Evolutionary conservation across 306 rosid species (phyloP).

Genomic region (Arachis hypogaea): DNA sequence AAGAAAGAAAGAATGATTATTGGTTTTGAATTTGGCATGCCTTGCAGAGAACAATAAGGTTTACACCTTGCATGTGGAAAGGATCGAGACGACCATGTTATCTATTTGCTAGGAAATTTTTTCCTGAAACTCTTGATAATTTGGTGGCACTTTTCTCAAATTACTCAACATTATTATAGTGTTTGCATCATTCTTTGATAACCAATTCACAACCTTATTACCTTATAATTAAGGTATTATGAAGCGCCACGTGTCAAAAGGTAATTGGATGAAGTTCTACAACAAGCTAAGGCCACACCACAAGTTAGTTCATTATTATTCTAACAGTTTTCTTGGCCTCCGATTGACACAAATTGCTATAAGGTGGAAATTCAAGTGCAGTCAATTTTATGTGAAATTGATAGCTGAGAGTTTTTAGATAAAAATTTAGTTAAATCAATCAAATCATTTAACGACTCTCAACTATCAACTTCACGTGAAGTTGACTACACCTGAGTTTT

Average conservation of each 20-base stretch:
- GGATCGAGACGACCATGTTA: conserved; percentile 47
- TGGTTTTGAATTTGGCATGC: conserved; percentile 19
- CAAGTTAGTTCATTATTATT: conserved; percentile 5
- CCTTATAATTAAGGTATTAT: conserved; percentile 27
- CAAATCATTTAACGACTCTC: too few species aligned
- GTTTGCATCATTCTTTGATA: conserved; percentile 5
- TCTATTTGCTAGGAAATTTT: conserved; percentile 51
- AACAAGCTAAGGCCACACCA: neutral
- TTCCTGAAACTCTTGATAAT: conserved; percentile 34
- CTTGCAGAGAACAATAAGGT: conserved; percentile 38
- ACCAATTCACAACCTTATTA: neutral
- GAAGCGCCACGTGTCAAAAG: conserved; percentile 1
- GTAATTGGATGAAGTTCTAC: neutral
- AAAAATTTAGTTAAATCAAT: too few species aligned
- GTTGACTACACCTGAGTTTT: too few species aligned
- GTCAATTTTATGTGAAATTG: too few species aligned
- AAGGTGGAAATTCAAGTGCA: too few species aligned
- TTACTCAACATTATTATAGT: conserved; percentile 21
- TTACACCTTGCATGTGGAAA: conserved; percentile 47
- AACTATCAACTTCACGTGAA: too few species aligned
- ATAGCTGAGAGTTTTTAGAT: too few species aligned
- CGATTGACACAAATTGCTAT: neutral
- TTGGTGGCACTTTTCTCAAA: conserved; percentile 35
- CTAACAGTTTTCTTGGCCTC: neutral
- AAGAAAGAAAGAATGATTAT: neutral